These are phyloP conservation scores for Teunomyces funiuensis DNA, from an alignment of 805 yeast species.

Conservation along the genomic window DNA sequence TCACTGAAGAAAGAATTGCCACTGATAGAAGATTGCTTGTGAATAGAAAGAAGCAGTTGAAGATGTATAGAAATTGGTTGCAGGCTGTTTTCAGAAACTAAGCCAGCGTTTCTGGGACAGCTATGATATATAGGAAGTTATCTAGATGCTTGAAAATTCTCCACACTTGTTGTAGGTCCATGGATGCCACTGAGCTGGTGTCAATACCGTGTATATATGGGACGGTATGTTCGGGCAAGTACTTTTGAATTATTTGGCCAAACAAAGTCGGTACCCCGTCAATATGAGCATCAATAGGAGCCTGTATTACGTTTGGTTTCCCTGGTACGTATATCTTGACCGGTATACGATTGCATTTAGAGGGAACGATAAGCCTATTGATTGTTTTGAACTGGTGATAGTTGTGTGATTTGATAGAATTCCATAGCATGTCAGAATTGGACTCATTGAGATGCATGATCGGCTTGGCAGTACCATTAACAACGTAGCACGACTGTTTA, in stretches of 20 bases:
- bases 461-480: conserved; percentile 74
- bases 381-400: conserved; percentile 23
- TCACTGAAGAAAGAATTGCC: conserved; percentile 73
- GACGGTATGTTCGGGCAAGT: conserved; percentile 14
- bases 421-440: conserved; percentile 60
- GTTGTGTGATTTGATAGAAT: conserved; percentile 42
- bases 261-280: conserved; percentile 12
- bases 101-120: background rate
- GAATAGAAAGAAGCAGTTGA: conserved; percentile 85
- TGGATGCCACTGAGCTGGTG: conserved; percentile 15
- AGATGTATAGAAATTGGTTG: conserved; percentile 96
- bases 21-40: conserved; percentile 90
- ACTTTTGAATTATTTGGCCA: conserved; percentile 11
- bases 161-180: conserved; percentile 31
- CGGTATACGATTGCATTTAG: conserved; percentile 40
- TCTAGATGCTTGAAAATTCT: conserved; percentile 32
- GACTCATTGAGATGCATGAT: conserved; percentile 74
- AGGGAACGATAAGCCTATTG: conserved; percentile 25
- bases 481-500: conserved; percentile 76
- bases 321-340: conserved; percentile 47
- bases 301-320: conserved; percentile 34
- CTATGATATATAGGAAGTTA: conserved; percentile 30
- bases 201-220: conserved; percentile 35
- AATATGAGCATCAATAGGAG: conserved; percentile 13
- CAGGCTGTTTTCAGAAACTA: conserved; percentile 76